A percentile compares a stretch with the other conserved stretches of the same genome.
Evolutionary conservation across 225 moss, liverwort and hornwort species (phyloP).

Genomic region (Physcomitrellopsis africana): DNA sequence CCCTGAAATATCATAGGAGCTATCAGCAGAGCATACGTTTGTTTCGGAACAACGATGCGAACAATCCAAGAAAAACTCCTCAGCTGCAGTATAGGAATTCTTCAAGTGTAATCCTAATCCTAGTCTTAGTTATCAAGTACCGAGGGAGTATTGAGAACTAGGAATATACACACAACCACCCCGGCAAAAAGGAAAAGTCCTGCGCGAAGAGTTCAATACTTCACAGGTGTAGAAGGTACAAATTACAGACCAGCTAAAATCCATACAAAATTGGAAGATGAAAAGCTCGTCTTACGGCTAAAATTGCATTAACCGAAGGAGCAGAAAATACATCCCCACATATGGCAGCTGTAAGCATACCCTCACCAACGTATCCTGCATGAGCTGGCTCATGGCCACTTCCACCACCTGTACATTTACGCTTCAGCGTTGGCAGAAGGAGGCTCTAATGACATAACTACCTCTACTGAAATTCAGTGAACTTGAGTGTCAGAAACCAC

Average conservation of each 20-base stretch:
- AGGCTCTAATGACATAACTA: conserved; percentile 12
- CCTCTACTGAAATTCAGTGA: conserved; percentile 1
- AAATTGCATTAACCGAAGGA: conserved; percentile 72
- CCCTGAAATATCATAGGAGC: conserved; percentile 58
- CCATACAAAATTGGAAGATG: conserved; percentile 21
- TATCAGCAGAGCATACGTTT: conserved; percentile 19
- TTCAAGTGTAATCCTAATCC: too few relatives aligned
- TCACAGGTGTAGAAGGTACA: conserved; percentile 23
- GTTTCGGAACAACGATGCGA: not conserved
- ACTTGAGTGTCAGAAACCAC: not conserved
- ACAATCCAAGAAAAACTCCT: not conserved
- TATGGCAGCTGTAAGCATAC: conserved; percentile 97
- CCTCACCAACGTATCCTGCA: conserved; percentile 91
- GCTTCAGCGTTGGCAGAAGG: conserved; percentile 28
- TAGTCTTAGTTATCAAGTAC: too few relatives aligned
- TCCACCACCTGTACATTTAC: conserved; percentile 78
- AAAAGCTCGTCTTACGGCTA: conserved; percentile 73
- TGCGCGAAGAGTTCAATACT: conserved; percentile 26
- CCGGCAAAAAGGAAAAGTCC: conserved; percentile 24
- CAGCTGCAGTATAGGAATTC: not conserved
- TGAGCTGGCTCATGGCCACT: conserved; percentile 99
- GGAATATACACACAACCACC: conserved; percentile 10
- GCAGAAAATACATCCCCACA: conserved; percentile 95
- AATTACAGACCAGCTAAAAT: conserved; percentile 24
- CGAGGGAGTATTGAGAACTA: not conserved